Percentiles rank a stretch among this genome's conserved stretches.
Evolutionary conservation across 495 filamentous ascomycete genomes (phyloP).

Genomic region (Hypoxylon fragiforme): DNA sequence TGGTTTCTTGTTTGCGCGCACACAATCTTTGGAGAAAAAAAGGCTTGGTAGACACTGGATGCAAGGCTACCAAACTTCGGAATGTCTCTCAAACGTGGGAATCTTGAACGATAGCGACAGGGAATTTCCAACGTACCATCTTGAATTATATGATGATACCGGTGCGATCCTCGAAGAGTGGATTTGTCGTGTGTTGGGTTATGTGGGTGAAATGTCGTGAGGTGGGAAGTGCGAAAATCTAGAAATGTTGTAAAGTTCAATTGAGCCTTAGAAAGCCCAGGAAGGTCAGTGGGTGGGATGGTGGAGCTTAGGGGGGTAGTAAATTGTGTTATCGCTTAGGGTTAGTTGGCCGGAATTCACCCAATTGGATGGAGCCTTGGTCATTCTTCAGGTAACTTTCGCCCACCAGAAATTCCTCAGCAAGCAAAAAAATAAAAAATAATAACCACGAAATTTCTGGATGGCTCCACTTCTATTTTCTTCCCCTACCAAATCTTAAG

Average conservation of each 20-base stretch:
- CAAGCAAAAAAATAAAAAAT: constrained; percentile 24
- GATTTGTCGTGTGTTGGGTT: constrained; percentile 11
- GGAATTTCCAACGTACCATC: constrained; percentile 51
- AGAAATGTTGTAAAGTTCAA: constrained; percentile 32
- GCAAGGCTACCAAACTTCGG: background rate
- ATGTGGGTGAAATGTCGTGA: constrained; percentile 21
- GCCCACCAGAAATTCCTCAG: constrained; percentile 24
- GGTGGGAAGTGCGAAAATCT: constrained; percentile 34
- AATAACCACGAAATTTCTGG: no score
- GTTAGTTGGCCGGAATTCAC: constrained; percentile 36
- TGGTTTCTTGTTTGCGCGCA: constrained; percentile 20
- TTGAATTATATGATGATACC: constrained; percentile 50
- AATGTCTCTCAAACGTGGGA: background rate
- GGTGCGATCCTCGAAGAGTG: constrained; percentile 61
- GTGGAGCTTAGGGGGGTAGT: background rate
- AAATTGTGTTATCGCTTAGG: constrained; percentile 40
- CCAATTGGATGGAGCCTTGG: constrained; percentile 29
- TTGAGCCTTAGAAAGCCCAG: constrained; percentile 28
- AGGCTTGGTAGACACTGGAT: constrained; percentile 19
- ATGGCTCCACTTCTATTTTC: no score
- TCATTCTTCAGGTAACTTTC: background rate
- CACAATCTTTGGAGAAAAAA: constrained; percentile 8
- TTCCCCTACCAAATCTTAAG: background rate
- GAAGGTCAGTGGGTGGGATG: constrained; percentile 20
- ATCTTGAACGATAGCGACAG: background rate